phyloP scores from a whole-genome alignment of 2,329 filamentous ascomycete species.

The Bipolaris bicolor region DNA sequence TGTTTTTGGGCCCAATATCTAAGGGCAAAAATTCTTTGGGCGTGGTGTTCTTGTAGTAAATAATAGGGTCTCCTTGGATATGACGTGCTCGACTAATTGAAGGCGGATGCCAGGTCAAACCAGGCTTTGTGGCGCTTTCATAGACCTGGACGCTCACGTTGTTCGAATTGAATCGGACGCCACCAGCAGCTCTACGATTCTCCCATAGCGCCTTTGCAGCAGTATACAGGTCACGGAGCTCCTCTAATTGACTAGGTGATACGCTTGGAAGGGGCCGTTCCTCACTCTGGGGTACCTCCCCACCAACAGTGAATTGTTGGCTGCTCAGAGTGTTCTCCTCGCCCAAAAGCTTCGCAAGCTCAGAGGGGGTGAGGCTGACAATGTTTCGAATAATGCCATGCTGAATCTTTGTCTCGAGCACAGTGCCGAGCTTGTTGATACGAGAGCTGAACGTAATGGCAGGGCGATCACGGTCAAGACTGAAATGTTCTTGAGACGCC shows the following conservation, averaged over 20 bases:
- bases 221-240: constrained; percentile 46
- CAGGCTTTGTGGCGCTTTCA: constrained; percentile 34
- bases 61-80: constrained; percentile 54
- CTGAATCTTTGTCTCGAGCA: constrained; percentile 61
- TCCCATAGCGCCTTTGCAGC: constrained; percentile 43
- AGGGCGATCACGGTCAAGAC: constrained; percentile 60
- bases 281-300: constrained; percentile 14
- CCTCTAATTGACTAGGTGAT: constrained; percentile 31
- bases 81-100: constrained; percentile 46
- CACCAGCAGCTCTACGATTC: constrained; percentile 47
- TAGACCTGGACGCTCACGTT: constrained; percentile 46
- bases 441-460: constrained; percentile 66
- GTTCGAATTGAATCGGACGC: constrained; percentile 41
- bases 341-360: constrained; percentile 39
- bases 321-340: constrained; percentile 39
- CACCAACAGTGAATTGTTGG: constrained; percentile 36
- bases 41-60: constrained; percentile 37
- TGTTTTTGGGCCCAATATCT: constrained; percentile 33
- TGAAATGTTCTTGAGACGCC: constrained; percentile 59
- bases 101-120: constrained; percentile 52
- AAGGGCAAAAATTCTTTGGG: constrained; percentile 15
- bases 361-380: constrained; percentile 57
- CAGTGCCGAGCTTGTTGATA: constrained; percentile 58
- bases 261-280: constrained; percentile 21
- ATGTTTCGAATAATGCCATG: constrained; percentile 63